Conservation (phyloP, 164 flowering plant genomes). For the Brasenia schreberi region DNA sequence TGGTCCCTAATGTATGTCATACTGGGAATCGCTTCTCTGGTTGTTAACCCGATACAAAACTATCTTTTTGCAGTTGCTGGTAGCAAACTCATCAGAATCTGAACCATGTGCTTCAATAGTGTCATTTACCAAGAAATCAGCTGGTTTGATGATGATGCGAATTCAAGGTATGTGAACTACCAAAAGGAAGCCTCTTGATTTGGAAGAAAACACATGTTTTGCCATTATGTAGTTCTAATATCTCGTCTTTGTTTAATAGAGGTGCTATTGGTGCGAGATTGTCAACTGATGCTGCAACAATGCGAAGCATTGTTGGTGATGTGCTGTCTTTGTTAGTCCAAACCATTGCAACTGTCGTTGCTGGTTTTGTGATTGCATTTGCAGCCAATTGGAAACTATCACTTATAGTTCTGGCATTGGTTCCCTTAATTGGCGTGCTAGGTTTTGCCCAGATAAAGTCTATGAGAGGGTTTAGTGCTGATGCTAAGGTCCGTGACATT, state of each 20-base stretch:
- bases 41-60: slow-evolving; percentile 29
- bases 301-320: slow-evolving; percentile 37
- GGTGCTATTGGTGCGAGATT: slow-evolving; percentile 47
- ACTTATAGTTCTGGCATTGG: slow-evolving; percentile 17
- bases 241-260: slow-evolving; percentile 11
- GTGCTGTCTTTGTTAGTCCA: slow-evolving; percentile 27
- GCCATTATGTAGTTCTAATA: background rate
- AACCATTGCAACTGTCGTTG: slow-evolving; percentile 23
- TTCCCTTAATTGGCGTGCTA: slow-evolving; percentile 23
- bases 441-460: slow-evolving; percentile 22
- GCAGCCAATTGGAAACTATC: slow-evolving; percentile 41
- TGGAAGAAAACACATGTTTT: background rate
- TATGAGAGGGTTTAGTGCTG: slow-evolving; percentile 35
- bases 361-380: slow-evolving; percentile 34
- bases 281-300: slow-evolving; percentile 33
- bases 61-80: slow-evolving; percentile 60
- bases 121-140: slow-evolving; percentile 57
- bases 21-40: slow-evolving; percentile 15
- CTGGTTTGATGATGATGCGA: slow-evolving; percentile 57
- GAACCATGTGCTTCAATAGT: slow-evolving; percentile 41
- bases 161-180: slow-evolving; percentile 35
- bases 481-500: slow-evolving; percentile 25
- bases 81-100: slow-evolving; percentile 38
- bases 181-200: background rate
- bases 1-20: slow-evolving; percentile 36